These are phyloP conservation scores for Talaromyces funiculosus DNA, from an alignment of 2,329 filamentous ascomycete genomes.

Conservation along the genomic window DNA sequence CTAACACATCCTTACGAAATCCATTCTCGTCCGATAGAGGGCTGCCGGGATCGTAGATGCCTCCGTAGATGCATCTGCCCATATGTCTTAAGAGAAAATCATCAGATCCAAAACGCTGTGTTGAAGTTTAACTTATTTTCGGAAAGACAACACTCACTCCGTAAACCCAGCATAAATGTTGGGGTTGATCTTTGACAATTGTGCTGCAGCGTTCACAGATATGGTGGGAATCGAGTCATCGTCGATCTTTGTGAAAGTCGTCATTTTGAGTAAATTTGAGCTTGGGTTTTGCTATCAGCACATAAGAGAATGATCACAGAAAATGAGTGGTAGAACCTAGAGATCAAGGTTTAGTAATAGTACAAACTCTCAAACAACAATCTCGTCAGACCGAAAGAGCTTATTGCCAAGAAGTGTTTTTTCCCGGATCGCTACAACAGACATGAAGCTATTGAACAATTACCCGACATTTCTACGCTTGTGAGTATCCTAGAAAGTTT, in stretches of 20 bases:
- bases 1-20: constrained; percentile 73
- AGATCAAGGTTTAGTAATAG: background rate
- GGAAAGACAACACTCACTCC: constrained; percentile 51
- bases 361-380: background rate
- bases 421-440: background rate
- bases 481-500: background rate
- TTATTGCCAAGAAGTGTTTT: background rate
- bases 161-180: constrained; percentile 82
- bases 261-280: constrained; percentile 52
- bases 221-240: constrained; percentile 59
- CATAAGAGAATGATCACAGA: background rate
- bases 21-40: constrained; percentile 67
- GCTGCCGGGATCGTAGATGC: constrained; percentile 74
- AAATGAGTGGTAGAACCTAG: background rate
- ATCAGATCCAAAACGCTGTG: background rate
- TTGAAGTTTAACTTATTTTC: background rate
- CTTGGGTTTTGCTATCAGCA: no score
- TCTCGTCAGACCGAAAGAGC: background rate
- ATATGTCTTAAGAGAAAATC: constrained; percentile 57
- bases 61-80: constrained; percentile 82
- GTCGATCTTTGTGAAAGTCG: constrained; percentile 64
- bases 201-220: constrained; percentile 58
- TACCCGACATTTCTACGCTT: background rate
- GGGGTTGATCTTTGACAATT: constrained; percentile 67
- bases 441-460: background rate